Evolutionary conservation across 75 land plant genomes (phyloP).

Genomic region (Isoetes taiwanensis): DNA sequence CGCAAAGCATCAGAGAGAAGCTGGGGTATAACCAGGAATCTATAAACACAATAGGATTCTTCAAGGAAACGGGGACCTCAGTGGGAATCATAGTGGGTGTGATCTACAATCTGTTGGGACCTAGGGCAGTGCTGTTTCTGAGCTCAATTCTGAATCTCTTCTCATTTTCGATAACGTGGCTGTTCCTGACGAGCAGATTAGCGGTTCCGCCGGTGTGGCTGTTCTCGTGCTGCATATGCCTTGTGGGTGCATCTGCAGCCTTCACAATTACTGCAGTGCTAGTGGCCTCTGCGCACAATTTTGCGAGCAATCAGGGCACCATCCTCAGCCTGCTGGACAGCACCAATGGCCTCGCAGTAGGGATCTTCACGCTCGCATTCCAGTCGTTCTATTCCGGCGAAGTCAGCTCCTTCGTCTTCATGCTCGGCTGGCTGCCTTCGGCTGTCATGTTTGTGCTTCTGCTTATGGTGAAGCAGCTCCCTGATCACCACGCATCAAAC

Average conservation of each 20-base stretch:
- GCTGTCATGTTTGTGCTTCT: not conserved
- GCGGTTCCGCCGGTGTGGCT: not conserved
- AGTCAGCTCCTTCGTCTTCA: not conserved
- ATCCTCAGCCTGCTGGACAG: not conserved
- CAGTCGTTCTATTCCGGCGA: not conserved
- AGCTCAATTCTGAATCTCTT: not conserved
- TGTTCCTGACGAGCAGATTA: not conserved
- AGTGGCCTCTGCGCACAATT: not conserved
- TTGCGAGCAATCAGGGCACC: not conserved
- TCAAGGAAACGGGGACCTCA: not conserved
- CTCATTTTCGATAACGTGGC: not conserved
- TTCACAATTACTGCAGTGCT: not conserved
- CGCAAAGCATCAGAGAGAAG: not conserved
- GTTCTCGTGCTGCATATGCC: not conserved
- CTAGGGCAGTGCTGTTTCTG: not conserved
- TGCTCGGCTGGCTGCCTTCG: not conserved
- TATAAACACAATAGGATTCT: too few species aligned
- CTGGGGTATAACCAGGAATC: conserved; percentile 6
- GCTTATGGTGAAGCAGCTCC: not conserved
- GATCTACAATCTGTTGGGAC: not conserved
- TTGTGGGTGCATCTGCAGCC: not conserved
- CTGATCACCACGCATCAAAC: not conserved
- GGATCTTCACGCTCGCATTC: not conserved
- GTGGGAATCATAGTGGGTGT: not conserved
- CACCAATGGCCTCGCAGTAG: not conserved